Evolutionary conservation across 2,329 filamentous ascomycete species (phyloP), one percentile per base, ranked within the genome.

Genomic region (Calonectria montana): DNA sequence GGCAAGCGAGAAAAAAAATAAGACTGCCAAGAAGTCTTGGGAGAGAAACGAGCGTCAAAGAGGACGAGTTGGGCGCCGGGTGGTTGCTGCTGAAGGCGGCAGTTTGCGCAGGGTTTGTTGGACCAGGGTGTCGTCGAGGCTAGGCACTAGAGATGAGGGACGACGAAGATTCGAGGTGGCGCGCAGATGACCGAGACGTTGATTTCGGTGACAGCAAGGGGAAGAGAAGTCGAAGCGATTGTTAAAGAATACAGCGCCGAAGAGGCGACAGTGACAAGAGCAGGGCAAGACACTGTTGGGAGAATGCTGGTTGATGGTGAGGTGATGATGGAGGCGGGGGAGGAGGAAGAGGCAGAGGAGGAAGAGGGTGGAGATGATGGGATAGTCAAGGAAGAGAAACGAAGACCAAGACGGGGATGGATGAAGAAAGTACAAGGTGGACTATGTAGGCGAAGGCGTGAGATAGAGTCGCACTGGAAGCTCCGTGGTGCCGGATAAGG

Each of bases 401-500:
- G 41, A 55, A 48, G 27, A 57, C 50, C 39, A 43, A 59, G 39
- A 48, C 39, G 41, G 53, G 65, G 57, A 61, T 61, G 53, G 53
- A 57, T 43, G 59, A 59, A 43, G 65, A 64, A 64, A 65, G 64
- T 67, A 57, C 64, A 64, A 64, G 47, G 62, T 65, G 50, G 31
- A 62, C 55, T 62, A 62, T 65, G 64, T 63, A 66, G 63, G 43
- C 55, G 53, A 63, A 62, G 47, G 45, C 39, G 39, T 47, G 27
- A 16, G 47, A 57, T 65, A 61, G 50, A 65, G 62, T 70, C 45
- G 55, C 31, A 50, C 53, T 70, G 53, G 43, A 23, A 45, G 55
- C 27, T 70, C 67, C 45, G 75, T 69, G 72, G 69, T 75, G 75
- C 76, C 76, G 71, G 74, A 75, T 76, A 76, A 77, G 75, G 69